These are phyloP conservation scores for Bacidia rubella DNA, from an alignment of 495 filamentous ascomycete species.

Conservation along the genomic window DNA sequence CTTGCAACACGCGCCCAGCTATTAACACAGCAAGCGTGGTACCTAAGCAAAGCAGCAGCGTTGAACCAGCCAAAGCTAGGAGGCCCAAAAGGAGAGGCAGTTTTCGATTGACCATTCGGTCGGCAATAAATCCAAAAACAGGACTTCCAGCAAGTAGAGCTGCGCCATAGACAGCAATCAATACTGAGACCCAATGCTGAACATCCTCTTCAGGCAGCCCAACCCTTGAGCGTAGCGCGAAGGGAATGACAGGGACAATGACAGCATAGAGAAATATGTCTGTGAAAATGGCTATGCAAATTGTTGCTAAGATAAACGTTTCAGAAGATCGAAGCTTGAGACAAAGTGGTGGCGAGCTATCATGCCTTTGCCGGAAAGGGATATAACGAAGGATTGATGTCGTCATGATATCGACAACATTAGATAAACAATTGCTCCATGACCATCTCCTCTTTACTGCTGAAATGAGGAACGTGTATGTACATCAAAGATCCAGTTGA, in stretches of 20 bases:
- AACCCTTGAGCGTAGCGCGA: constrained; percentile 48
- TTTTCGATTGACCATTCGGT: constrained; percentile 55
- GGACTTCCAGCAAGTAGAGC: constrained; percentile 49
- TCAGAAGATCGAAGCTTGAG: constrained; percentile 26
- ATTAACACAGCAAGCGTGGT: constrained; percentile 51
- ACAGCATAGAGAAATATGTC: constrained; percentile 75
- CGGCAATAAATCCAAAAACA: constrained; percentile 39
- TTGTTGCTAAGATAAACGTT: constrained; percentile 34
- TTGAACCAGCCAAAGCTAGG: constrained; percentile 51
- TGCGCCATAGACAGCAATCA: constrained; percentile 68
- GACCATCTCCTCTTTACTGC: too few relatives aligned
- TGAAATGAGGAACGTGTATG: too few relatives aligned
- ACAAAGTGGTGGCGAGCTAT: constrained; percentile 9
- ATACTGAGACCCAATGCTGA: constrained; percentile 64
- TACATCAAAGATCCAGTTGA: too few relatives aligned
- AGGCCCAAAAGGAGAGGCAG: constrained; percentile 60
- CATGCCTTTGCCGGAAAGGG: constrained; percentile 11
- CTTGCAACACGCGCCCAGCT: constrained; percentile 61
- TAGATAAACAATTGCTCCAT: too few relatives aligned
- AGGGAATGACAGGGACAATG: constrained; percentile 77
- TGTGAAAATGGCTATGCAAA: constrained; percentile 43
- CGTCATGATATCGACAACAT: background rate
- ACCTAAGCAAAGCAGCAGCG: constrained; percentile 64
- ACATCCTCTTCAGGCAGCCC: constrained; percentile 43
- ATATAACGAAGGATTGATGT: constrained; percentile 6